Evolutionary conservation across 2,329 filamentous ascomycete genomes (phyloP).

Genomic region (Tolypocladium cylindrosporum): DNA sequence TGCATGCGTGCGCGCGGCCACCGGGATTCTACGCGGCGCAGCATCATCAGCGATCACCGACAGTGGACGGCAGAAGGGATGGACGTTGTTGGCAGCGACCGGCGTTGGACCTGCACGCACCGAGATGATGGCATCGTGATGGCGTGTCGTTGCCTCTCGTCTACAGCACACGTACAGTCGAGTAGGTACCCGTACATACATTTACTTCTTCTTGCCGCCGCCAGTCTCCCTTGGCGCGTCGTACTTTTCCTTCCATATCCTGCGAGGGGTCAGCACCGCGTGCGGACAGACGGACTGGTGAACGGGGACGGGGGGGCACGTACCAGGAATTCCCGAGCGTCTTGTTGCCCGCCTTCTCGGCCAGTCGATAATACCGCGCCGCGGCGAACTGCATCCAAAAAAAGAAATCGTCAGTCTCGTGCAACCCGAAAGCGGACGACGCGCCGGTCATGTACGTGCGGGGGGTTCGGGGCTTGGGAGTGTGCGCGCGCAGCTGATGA

Average conservation of each 20-base stretch:
- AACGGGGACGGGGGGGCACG: conserved; percentile 23
- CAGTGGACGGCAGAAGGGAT: neutral
- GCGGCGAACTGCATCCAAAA: conserved; percentile 51
- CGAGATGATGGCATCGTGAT: neutral
- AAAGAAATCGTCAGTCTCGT: conserved; percentile 38
- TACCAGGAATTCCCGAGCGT: conserved; percentile 93
- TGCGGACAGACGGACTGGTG: too few species aligned
- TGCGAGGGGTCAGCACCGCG: conserved; percentile 23
- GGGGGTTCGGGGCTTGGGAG: neutral
- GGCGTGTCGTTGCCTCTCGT: neutral
- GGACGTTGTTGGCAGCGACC: neutral
- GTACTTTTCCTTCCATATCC: conserved; percentile 99
- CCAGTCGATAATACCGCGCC: conserved; percentile 85
- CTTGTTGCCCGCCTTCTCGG: conserved; percentile 82
- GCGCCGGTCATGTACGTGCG: neutral
- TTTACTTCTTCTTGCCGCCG: conserved; percentile 30
- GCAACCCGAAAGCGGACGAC: conserved; percentile 16
- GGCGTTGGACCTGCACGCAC: neutral
- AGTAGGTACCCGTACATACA: neutral
- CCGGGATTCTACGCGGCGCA: neutral
- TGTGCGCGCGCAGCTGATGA: neutral
- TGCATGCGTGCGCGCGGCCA: neutral
- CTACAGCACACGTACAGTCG: neutral
- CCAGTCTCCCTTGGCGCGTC: conserved; percentile 32
- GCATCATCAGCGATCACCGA: neutral